phyloP scores from a whole-genome alignment of 139 green algal genomes.

The Raphidocelis subcapitata region DNA sequence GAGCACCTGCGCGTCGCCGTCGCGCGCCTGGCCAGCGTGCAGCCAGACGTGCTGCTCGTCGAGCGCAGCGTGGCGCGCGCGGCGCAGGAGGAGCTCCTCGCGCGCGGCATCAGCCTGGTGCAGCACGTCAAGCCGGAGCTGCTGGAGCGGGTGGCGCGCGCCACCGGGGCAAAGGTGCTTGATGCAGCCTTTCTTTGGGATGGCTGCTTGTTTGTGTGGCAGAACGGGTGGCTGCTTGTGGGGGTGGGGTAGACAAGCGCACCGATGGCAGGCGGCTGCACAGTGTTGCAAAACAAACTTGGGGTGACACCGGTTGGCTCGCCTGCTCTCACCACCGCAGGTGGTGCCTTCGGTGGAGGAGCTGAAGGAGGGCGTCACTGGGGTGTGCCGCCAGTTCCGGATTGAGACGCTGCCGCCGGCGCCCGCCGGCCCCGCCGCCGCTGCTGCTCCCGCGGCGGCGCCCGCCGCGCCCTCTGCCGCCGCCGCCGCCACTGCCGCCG shows the following conservation, averaged over 20 bases:
- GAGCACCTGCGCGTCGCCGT: constrained; percentile 62
- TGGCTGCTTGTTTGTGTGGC: too few relatives aligned
- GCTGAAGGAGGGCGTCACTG: constrained; percentile 42
- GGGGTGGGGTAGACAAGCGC: too few relatives aligned
- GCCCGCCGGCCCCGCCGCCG: not conserved
- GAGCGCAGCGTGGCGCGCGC: constrained; percentile 69
- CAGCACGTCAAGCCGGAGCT: constrained; percentile 69
- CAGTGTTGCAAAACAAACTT: too few relatives aligned
- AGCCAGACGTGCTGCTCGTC: constrained; percentile 77
- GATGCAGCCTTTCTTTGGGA: too few relatives aligned
- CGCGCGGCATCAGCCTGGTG: constrained; percentile 56
- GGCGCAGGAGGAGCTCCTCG: constrained; percentile 69
- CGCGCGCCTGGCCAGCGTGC: constrained; percentile 42
- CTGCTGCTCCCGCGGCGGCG: too few relatives aligned
- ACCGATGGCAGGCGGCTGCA: too few relatives aligned
- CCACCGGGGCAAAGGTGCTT: constrained; percentile 52
- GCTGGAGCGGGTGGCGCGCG: constrained; percentile 70
- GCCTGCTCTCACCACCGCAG: too few relatives aligned
- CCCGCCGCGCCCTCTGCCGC: constrained; percentile 8
- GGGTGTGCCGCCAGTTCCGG: constrained; percentile 60
- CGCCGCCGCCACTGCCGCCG: not conserved
- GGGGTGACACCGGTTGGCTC: too few relatives aligned
- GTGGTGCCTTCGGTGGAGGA: constrained; percentile 51
- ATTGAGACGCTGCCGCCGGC: constrained; percentile 50
- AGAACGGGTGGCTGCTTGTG: too few relatives aligned